Conservation (phyloP, 2,329 filamentous ascomycete genomes). For the Dactylonectria estremocensis region DNA sequence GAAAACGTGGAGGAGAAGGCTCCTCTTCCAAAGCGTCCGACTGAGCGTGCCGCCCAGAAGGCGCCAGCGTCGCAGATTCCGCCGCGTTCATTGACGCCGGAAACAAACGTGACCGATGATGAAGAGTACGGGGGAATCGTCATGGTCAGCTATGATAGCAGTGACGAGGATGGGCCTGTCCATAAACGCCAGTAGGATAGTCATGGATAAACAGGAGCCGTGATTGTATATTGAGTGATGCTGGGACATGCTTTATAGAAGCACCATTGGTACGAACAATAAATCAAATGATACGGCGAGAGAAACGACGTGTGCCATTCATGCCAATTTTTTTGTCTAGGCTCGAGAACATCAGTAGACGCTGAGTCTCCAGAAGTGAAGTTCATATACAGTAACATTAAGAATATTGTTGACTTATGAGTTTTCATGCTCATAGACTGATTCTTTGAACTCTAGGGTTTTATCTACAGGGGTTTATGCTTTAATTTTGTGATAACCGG, state of each 20-base stretch:
- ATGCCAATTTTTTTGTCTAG: too few species aligned
- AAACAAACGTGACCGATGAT: conserved; percentile 50
- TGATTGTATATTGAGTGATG: neutral
- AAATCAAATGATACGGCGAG: too few species aligned
- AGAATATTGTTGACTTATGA: too few species aligned
- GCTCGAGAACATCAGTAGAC: too few species aligned
- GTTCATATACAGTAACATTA: too few species aligned
- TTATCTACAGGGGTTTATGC: too few species aligned
- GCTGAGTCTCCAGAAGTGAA: too few species aligned
- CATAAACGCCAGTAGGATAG: neutral
- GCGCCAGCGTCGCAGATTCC: conserved; percentile 20
- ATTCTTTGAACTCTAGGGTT: too few species aligned
- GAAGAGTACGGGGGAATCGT: conserved; percentile 55
- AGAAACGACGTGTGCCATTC: too few species aligned
- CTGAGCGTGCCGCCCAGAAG: conserved; percentile 24
- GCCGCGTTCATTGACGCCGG: conserved; percentile 47
- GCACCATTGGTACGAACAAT: too few species aligned
- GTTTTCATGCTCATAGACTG: too few species aligned
- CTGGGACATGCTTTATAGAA: neutral
- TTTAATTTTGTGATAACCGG: too few species aligned
- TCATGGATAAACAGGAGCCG: neutral
- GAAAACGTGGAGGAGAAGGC: conserved; percentile 27
- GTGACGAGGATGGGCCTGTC: conserved; percentile 41
- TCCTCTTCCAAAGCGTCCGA: conserved; percentile 40
- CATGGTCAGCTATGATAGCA: conserved; percentile 56